Evolutionary conservation across 2,329 filamentous ascomycete genomes (phyloP).

Genomic region (Amauroascus niger): DNA sequence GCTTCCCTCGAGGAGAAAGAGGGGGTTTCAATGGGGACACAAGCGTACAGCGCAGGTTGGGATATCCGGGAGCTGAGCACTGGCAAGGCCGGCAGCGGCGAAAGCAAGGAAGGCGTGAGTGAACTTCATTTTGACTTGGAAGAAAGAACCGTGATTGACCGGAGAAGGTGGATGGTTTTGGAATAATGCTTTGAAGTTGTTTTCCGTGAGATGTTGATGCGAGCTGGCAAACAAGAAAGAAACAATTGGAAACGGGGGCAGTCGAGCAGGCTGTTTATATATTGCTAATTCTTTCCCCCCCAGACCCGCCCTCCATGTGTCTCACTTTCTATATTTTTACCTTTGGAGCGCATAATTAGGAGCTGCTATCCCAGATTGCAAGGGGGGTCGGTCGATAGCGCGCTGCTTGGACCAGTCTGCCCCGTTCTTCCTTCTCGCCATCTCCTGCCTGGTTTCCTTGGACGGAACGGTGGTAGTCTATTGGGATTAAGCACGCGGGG

Average conservation of each 20-base stretch:
- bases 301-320: neutral
- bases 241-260: neutral
- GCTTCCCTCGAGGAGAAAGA: neutral
- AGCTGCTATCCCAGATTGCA: neutral
- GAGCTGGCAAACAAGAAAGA: neutral
- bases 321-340: neutral
- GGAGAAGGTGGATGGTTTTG: neutral
- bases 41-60: slow-evolving; percentile 40
- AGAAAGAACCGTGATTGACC: neutral
- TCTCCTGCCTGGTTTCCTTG: neutral
- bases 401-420: neutral
- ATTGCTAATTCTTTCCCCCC: no score
- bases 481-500: slow-evolving; percentile 7
- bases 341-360: no score
- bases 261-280: neutral
- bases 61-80: slow-evolving; percentile 39
- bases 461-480: slow-evolving; percentile 2
- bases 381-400: neutral
- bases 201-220: neutral
- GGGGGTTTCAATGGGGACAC: neutral
- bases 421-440: neutral
- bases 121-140: slow-evolving; percentile 28
- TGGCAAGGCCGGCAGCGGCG: slow-evolving; percentile 37
- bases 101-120: slow-evolving; percentile 28
- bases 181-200: neutral